phyloP scores from a whole-genome alignment of 768 basidiomycete genomes.

The Naematelia aurantialba region DNA sequence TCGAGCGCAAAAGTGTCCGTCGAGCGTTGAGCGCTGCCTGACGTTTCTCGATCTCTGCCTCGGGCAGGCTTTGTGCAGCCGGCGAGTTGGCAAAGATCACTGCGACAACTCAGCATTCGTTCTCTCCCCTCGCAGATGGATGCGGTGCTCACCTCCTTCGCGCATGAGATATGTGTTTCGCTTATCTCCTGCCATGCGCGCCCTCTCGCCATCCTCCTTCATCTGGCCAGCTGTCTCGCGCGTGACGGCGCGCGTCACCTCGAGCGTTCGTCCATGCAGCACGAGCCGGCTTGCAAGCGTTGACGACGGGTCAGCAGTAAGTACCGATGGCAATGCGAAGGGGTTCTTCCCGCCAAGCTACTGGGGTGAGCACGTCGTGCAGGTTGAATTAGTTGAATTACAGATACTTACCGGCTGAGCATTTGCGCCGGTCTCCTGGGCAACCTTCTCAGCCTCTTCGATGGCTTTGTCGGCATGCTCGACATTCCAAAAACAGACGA shows the following conservation, averaged over 20 bases:
- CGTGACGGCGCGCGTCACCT: slow-evolving; percentile 84
- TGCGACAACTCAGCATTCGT: slow-evolving; percentile 44
- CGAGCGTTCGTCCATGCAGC: slow-evolving; percentile 85
- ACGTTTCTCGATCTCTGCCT: slow-evolving; percentile 79
- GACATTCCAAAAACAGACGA: slow-evolving; percentile 94
- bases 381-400: background rate
- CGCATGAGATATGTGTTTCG: slow-evolving; percentile 91
- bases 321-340: slow-evolving; percentile 78
- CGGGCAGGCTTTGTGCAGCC: slow-evolving; percentile 65
- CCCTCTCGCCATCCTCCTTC: slow-evolving; percentile 73
- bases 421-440: slow-evolving; percentile 47
- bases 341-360: slow-evolving; percentile 60
- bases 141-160: slow-evolving; percentile 73
- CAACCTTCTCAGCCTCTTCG: slow-evolving; percentile 63
- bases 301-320: slow-evolving; percentile 90
- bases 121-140: background rate
- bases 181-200: slow-evolving; percentile 83
- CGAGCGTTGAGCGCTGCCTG: slow-evolving; percentile 81
- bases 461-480: slow-evolving; percentile 83
- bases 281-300: slow-evolving; percentile 76
- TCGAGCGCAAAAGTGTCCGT: slow-evolving; percentile 73
- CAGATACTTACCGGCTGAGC: slow-evolving; percentile 38
- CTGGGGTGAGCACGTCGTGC: background rate
- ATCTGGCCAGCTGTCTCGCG: slow-evolving; percentile 81
- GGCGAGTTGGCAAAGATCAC: slow-evolving; percentile 87